These are phyloP conservation scores for Pelargonium australe DNA, from an alignment of 441 rosid species.

Conservation along the genomic window DNA sequence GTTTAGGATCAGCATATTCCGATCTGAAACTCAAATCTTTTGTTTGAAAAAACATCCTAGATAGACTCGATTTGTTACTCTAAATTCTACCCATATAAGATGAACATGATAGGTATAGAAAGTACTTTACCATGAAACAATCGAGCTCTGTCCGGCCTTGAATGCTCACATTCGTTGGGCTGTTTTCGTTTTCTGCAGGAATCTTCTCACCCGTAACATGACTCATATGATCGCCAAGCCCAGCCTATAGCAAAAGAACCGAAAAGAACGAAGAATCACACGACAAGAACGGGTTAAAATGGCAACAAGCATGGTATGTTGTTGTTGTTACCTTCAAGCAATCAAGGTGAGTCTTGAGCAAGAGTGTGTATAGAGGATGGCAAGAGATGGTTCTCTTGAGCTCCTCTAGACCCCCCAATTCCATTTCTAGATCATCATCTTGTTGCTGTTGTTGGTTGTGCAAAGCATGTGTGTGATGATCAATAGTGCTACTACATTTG, in stretches of 20 bases:
- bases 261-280: too few species aligned
- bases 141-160: neutral
- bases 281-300: too few species aligned
- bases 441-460: constrained; percentile 7
- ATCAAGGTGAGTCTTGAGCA: constrained; percentile 39
- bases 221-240: neutral
- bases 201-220: neutral
- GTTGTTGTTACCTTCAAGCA: constrained; percentile 35
- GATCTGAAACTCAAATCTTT: too few species aligned
- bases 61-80: too few species aligned
- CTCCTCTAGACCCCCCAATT: neutral
- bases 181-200: neutral
- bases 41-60: too few species aligned
- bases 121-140: neutral
- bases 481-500: too few species aligned
- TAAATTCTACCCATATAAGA: too few species aligned
- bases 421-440: constrained; percentile 15
- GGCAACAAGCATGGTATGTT: neutral
- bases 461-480: constrained; percentile 26
- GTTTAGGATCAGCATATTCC: too few species aligned
- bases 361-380: constrained; percentile 44
- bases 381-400: constrained; percentile 42
- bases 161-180: neutral
- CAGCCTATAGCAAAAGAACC: neutral
- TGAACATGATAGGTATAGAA: neutral